Evolutionary conservation across 163 green algal genomes (phyloP).

Genomic region (Scenedesmus sp.): DNA sequence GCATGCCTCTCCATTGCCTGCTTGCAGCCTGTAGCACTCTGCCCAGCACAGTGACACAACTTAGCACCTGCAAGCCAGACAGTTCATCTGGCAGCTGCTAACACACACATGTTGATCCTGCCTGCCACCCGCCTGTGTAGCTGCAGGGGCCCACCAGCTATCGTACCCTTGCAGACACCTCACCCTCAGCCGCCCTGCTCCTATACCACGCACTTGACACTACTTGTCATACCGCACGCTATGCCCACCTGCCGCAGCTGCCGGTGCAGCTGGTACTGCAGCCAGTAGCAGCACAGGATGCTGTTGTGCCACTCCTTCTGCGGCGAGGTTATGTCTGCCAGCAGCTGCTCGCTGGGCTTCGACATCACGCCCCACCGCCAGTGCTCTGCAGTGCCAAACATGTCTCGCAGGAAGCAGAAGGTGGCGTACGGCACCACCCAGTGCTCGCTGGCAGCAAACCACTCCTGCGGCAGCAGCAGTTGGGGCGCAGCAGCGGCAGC

Average conservation of each 20-base stretch:
- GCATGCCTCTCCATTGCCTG: too few relatives aligned
- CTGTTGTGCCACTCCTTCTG: constrained; percentile 58
- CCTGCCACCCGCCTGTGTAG: neutral
- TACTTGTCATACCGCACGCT: neutral
- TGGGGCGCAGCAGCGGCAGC: constrained; percentile 47
- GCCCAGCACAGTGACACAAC: too few relatives aligned
- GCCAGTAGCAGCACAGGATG: constrained; percentile 76
- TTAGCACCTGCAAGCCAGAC: too few relatives aligned
- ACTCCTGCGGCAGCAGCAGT: constrained; percentile 57
- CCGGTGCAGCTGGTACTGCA: constrained; percentile 91
- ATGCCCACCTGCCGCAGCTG: constrained; percentile 81
- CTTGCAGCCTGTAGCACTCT: too few relatives aligned
- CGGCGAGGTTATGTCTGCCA: constrained; percentile 61
- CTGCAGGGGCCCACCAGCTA: too few relatives aligned
- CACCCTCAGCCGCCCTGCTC: neutral
- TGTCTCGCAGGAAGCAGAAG: constrained; percentile 89
- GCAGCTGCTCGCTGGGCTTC: constrained; percentile 69
- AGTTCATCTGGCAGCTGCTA: too few relatives aligned
- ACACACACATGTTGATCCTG: too few relatives aligned
- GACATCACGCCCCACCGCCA: constrained; percentile 89
- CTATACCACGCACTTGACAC: neutral
- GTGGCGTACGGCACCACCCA: constrained; percentile 94
- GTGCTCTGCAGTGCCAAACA: constrained; percentile 94
- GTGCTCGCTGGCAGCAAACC: constrained; percentile 75
- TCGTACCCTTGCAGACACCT: neutral